A percentile compares a stretch with the other conserved stretches of the same genome.
Conservation (phyloP, 1,139 yeast species). For the Hanseniaspora sp. region DNA sequence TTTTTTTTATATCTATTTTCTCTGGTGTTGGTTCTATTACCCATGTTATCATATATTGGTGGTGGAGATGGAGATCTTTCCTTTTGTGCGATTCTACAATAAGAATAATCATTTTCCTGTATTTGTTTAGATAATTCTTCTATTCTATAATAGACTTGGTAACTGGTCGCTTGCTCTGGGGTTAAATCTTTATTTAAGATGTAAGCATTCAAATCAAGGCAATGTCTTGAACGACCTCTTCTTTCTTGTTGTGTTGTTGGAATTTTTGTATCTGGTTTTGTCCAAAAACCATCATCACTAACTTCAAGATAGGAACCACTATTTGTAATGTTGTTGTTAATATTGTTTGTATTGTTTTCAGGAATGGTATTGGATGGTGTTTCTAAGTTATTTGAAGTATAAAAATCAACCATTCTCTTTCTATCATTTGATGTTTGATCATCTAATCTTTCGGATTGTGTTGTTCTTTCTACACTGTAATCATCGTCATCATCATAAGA, state of each 20-base stretch:
- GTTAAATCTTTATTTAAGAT: slow-evolving; percentile 48
- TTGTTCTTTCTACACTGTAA: not conserved
- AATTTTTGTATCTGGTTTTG: not conserved
- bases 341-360: not conserved
- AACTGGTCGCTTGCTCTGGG: slow-evolving; percentile 75
- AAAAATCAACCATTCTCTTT: not conserved
- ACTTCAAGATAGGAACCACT: slow-evolving; percentile 3
- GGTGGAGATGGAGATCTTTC: slow-evolving; percentile 79
- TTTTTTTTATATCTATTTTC: slow-evolving; percentile 52
- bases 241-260: not conserved
- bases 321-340: not conserved
- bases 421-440: not conserved
- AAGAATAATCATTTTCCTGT: slow-evolving; percentile 34
- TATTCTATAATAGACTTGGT: slow-evolving; percentile 61
- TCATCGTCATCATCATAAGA: not conserved
- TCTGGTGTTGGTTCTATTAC: slow-evolving; percentile 76
- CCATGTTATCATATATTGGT: slow-evolving; percentile 73
- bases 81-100: slow-evolving; percentile 26
- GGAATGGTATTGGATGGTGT: too few relatives aligned
- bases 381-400: not conserved
- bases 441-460: not conserved
- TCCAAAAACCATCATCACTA: slow-evolving; percentile 19
- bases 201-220: slow-evolving; percentile 31
- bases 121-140: slow-evolving; percentile 66
- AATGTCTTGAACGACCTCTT: slow-evolving; percentile 12